These are phyloP conservation scores for Pelargonium exstipulatum DNA, from an alignment of 441 rosid species.

Conservation along the genomic window DNA sequence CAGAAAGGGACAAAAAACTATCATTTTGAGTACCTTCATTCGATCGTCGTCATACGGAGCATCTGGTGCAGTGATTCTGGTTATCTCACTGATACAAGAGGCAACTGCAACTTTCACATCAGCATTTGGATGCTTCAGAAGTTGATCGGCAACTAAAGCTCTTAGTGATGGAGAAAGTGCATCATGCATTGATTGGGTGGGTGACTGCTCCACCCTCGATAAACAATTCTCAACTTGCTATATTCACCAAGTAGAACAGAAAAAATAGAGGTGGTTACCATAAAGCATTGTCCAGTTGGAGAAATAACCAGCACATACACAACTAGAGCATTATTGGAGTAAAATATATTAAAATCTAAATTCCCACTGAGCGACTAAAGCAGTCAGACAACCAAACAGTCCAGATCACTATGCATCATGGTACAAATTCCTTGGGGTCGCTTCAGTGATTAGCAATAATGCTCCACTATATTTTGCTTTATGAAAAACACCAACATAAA, in stretches of 20 bases:
- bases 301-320: not conserved
- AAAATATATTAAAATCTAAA: not conserved
- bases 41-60: conserved; percentile 91
- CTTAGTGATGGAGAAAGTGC: conserved; percentile 65
- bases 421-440: not conserved
- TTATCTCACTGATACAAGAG: conserved; percentile 94
- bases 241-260: conserved; percentile 18
- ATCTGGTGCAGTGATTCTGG: conserved; percentile 97
- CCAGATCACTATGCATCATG: not conserved
- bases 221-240: conserved; percentile 68
- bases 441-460: not conserved
- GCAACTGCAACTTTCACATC: conserved; percentile 91
- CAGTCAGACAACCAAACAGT: not conserved
- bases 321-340: not conserved
- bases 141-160: conserved; percentile 60
- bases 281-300: not conserved
- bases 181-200: conserved; percentile 55
- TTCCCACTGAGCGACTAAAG: no score
- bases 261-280: not conserved
- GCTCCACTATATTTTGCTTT: not conserved
- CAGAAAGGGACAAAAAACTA: conserved; percentile 13
- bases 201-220: conserved; percentile 81
- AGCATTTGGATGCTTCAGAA: conserved; percentile 59
- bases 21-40: conserved; percentile 59
- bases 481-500: not conserved